Evolutionary conservation across 169 alveolate species (phyloP).

Genomic region (Pseudocohnilembus persalinus): DNA sequence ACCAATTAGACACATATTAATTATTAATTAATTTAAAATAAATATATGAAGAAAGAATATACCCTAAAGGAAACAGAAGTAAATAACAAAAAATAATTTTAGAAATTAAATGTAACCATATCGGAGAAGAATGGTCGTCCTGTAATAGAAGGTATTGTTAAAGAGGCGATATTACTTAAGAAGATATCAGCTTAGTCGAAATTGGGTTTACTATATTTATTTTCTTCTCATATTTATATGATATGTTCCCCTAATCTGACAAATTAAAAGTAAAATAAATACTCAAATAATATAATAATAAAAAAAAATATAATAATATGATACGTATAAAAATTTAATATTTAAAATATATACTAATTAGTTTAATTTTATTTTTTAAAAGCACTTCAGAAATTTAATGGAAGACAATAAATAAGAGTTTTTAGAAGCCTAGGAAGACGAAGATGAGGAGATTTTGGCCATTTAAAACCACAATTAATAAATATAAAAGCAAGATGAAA

Average conservation of each 20-base stretch:
- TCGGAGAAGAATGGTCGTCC: not conserved
- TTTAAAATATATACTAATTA: no score
- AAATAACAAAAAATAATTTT: no score
- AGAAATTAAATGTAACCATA: not conserved
- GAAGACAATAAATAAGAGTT: not conserved
- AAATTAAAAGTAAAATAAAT: not conserved
- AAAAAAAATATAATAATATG: no score
- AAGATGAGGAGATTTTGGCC: not conserved
- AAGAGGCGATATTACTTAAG: not conserved
- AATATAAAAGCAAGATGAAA: no score
- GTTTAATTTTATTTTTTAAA: not conserved
- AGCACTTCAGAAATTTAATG: not conserved
- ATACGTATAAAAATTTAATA: no score
- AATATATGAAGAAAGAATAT: not conserved
- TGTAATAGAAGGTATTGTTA: slow-evolving; percentile 1
- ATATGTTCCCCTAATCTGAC: slow-evolving; percentile 3
- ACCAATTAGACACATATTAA: not conserved
- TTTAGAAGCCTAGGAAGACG: not conserved
- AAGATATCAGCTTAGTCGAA: not conserved
- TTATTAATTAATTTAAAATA: no score
- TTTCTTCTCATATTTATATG: slow-evolving; percentile 3
- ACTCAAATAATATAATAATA: no score
- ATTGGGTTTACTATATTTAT: slow-evolving; percentile 19
- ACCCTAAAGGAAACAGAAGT: not conserved
- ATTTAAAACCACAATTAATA: not conserved